Evolutionary conservation across 176 grass and related monocot genomes (phyloP), one percentile per base, ranked within the genome.

Genomic region (Oryza coarctata): DNA sequence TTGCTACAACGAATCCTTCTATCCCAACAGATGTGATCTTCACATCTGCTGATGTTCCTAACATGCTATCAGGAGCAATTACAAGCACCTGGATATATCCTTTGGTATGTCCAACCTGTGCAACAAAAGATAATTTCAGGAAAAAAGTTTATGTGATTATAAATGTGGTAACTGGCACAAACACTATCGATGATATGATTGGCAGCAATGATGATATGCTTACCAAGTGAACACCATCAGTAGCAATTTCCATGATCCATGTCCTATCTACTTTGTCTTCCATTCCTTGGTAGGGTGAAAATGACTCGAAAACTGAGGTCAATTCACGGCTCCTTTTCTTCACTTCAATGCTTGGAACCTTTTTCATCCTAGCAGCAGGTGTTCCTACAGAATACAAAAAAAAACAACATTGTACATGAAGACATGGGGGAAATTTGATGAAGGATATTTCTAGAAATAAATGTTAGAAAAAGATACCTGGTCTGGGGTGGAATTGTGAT

Each of bases 361-460:
- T 99, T 66, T 92, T 99, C 96, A 99, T 95, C 67, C 92, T 95
- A 80, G 93, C 93, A 79, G 93, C 93, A 88, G 96, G 93, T 62
- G 93, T 99, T 77, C 96, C 96, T 99, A 74, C 31, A 91, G 63
- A 80, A 90, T 93, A 74, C 27, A 89, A 70, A 80, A 89, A 87
- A 70, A 77, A 91, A 66, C 14, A 47, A 82, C 22, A 12, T 60
- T 68, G 6, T 32, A 75, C 22, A 65, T 71, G 14, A 65, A 52
- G 32, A 31, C 43, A 9, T 22, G 7, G 26, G 20, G 72, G 17
- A 26, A 0, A 73, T 22, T 55, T 26, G 4, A 45, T 4, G 22
- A 66, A 9, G 22, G 36, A 43, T 66, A 23, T 58, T 58, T 8
- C 22, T 58, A 58, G 6, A 58, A 6, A 57, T 13, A 36, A 70